These are phyloP conservation scores for Tetrapisispora namnaoensis DNA, from an alignment of 805 yeast species.

Conservation along the genomic window DNA sequence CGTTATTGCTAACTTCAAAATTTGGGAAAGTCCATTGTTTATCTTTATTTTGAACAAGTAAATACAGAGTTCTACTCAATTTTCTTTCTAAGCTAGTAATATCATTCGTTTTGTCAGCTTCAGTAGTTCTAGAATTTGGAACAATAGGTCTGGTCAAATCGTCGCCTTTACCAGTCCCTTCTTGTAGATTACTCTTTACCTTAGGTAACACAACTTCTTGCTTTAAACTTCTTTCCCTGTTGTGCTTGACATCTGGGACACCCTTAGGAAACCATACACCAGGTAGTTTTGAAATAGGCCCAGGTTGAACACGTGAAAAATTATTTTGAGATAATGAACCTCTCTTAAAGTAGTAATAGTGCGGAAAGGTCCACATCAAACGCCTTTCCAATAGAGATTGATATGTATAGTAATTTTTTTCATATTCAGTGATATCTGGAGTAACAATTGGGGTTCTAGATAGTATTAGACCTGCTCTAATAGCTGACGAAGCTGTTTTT, in stretches of 20 bases:
- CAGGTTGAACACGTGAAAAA: constrained; percentile 63
- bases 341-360: constrained; percentile 79
- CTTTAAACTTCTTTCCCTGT: constrained; percentile 78
- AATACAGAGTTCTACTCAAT: constrained; percentile 69
- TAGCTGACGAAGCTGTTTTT: constrained; percentile 10
- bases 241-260: constrained; percentile 73
- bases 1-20: constrained; percentile 40
- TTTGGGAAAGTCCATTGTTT: constrained; percentile 72
- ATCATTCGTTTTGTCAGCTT: constrained; percentile 63
- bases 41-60: constrained; percentile 44
- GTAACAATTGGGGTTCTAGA: constrained; percentile 82
- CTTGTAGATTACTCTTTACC: constrained; percentile 32
- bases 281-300: constrained; percentile 63
- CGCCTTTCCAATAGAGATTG: constrained; percentile 81
- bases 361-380: constrained; percentile 96
- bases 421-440: constrained; percentile 63
- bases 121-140: constrained; percentile 62
- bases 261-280: constrained; percentile 77
- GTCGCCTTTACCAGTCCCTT: constrained; percentile 30
- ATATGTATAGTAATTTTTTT: constrained; percentile 64
- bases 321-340: constrained; percentile 85
- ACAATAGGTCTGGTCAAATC: constrained; percentile 59
- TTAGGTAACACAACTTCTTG: constrained; percentile 73
- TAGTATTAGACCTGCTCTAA: constrained; percentile 50
- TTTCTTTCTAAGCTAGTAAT: constrained; percentile 64